Evolutionary conservation across 2,329 filamentous ascomycete genomes (phyloP).

Genomic region (Lasiodiplodia hormozganensis): DNA sequence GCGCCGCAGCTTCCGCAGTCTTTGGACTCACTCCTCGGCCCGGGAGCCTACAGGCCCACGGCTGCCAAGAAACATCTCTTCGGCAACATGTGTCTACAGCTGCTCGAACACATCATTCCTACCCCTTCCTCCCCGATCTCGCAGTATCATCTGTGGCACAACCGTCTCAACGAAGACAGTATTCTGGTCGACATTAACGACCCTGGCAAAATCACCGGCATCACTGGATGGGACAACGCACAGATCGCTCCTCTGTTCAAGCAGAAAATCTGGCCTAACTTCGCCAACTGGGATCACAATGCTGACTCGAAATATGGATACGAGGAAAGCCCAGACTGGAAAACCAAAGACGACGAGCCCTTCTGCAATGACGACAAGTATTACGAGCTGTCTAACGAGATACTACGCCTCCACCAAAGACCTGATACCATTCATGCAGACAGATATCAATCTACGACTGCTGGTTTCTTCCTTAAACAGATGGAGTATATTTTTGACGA

Average conservation of each 20-base stretch:
- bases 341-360: too few species aligned
- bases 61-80: slow-evolving; percentile 91
- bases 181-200: background rate
- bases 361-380: background rate
- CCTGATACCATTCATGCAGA: slow-evolving; percentile 68
- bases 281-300: background rate
- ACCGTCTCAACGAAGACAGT: background rate
- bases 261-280: background rate
- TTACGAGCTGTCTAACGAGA: background rate
- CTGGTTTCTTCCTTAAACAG: background rate
- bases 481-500: background rate
- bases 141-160: background rate
- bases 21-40: background rate
- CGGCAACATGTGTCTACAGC: slow-evolving; percentile 65
- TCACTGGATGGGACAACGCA: background rate
- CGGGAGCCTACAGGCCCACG: slow-evolving; percentile 70
- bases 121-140: background rate
- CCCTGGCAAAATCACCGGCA: background rate
- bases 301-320: background rate
- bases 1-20: background rate
- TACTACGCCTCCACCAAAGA: background rate
- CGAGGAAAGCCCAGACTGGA: background rate
- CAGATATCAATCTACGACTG: background rate
- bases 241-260: background rate
- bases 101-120: background rate